Base-by-base conservation (phyloP, 768 basidiomycete species). In the Steccherinum ochraceum region DNA sequence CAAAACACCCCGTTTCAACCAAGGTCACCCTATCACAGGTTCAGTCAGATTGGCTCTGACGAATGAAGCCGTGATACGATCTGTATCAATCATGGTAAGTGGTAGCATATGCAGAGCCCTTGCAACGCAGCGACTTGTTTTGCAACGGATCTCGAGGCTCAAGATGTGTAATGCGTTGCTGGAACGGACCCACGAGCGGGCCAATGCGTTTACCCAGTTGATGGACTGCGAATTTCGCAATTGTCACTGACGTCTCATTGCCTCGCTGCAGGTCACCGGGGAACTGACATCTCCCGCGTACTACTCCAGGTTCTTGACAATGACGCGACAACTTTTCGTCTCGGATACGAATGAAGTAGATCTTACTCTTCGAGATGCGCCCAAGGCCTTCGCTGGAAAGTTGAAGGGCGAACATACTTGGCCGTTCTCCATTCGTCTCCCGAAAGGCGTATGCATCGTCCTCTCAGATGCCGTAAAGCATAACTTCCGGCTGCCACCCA, bases 341-440 rank as follows among this genome's bases (percentile, higher is more conserved):
- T 50, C 51, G 5, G 26, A 50, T 5, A 42, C 30, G 10, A 46
- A 41, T 12, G 51, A 49, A 19, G 10, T 59, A 4, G 58, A 55
- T 51, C 52, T 54, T 5, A 41, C 54, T 5, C 40, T 51, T 19
- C 49, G 21, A 12, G 48, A 40, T 11, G n/a, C 21, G 18, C n/a
- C 43, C 20, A 11, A 40, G 18, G 47, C 44, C 30, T 5, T 24
- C 24, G 42, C 51, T 21, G 57, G 58, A 5, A 55, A 54, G 30
- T 54, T 64, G 3, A 30, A 41, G 13, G 62, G 62, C 5, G 13
- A 21, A 4, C 51, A 52, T n/a, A 27, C 43, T 3, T 61, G 56
- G 57, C 53, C 59, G 21, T 62, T 55, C 46, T 51, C 57, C 4
- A 20, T 64, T 16, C 40, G 30, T 16, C 46, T 64, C 3, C 62